Evolutionary conservation across 2,329 filamentous ascomycete genomes (phyloP).

Genomic region (Chalaropsis ovoidea): DNA sequence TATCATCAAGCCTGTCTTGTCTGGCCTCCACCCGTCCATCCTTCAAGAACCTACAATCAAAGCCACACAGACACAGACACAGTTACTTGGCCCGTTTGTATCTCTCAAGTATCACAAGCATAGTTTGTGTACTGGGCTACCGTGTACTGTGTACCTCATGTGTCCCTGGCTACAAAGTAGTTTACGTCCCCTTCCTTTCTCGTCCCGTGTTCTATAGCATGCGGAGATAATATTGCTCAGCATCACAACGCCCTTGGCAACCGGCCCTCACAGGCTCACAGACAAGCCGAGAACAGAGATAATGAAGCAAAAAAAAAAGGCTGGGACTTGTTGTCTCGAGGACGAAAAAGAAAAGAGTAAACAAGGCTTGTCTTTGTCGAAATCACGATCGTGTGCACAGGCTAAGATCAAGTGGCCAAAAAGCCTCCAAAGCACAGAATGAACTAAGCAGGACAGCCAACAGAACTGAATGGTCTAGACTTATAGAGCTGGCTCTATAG

Average conservation of each 20-base stretch:
- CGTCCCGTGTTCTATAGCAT: neutral
- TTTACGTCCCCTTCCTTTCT: neutral
- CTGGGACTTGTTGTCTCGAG: neutral
- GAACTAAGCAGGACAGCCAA: neutral
- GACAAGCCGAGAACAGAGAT: neutral
- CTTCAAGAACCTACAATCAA: neutral
- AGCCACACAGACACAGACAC: neutral
- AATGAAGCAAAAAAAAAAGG: constrained; percentile 4
- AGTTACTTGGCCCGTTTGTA: too few relatives aligned
- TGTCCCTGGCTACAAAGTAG: constrained; percentile 3
- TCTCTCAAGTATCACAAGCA: too few relatives aligned
- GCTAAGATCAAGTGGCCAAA: constrained; percentile 5
- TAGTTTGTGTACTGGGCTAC: neutral
- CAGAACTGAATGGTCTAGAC: neutral
- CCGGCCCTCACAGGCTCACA: neutral
- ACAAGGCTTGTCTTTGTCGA: neutral
- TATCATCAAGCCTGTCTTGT: too few relatives aligned
- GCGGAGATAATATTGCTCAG: constrained; percentile 10
- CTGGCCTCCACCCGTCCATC: neutral
- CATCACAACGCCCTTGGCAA: constrained; percentile 13
- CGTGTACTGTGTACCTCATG: neutral
- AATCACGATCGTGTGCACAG: constrained; percentile 9
- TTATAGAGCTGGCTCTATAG: too few relatives aligned
- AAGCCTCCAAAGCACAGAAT: too few relatives aligned
- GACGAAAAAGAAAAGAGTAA: too few relatives aligned